Conservation (phyloP, 495 filamentous ascomycete species). For the Polyplosphaeria fusca region DNA sequence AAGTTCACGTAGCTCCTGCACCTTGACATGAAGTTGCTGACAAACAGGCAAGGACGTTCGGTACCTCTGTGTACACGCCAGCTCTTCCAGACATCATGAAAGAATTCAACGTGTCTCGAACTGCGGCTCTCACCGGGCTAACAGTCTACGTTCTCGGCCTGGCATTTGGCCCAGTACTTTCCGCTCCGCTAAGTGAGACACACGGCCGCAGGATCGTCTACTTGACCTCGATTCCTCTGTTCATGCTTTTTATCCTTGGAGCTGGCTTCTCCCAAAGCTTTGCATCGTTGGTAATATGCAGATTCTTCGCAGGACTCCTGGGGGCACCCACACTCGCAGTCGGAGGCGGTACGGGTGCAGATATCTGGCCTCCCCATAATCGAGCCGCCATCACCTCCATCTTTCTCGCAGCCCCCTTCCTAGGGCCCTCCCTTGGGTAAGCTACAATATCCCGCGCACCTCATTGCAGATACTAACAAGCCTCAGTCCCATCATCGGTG, state of each 20-base stretch:
- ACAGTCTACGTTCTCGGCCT: conserved; percentile 41
- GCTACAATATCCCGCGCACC: background rate
- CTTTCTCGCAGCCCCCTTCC: conserved; percentile 57
- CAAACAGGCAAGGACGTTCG: conserved; percentile 29
- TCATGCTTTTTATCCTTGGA: conserved; percentile 62
- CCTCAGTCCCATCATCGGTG: conserved; percentile 57
- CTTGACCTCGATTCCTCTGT: conserved; percentile 45
- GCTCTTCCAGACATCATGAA: conserved; percentile 30
- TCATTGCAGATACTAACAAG: background rate
- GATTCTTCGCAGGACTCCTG: conserved; percentile 61
- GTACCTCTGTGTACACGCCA: conserved; percentile 40
- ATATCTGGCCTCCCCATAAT: conserved; percentile 49
- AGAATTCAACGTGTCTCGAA: conserved; percentile 36
- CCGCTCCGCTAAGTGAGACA: conserved; percentile 41
- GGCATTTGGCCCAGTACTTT: conserved; percentile 38
- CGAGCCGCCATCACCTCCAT: conserved; percentile 47
- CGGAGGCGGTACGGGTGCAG: conserved; percentile 53
- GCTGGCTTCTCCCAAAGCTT: conserved; percentile 57
- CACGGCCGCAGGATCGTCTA: conserved; percentile 40
- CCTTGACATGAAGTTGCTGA: background rate
- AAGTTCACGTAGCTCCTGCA: conserved; percentile 9
- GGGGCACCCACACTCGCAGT: conserved; percentile 56
- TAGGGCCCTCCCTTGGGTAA: conserved; percentile 54
- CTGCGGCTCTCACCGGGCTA: conserved; percentile 35
- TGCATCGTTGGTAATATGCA: conserved; percentile 52